Percentiles rank a stretch among this genome's conserved stretches.
These are phyloP conservation scores for Acrocalymma vagum DNA, from an alignment of 2,329 filamentous ascomycete species.

Conservation along the genomic window DNA sequence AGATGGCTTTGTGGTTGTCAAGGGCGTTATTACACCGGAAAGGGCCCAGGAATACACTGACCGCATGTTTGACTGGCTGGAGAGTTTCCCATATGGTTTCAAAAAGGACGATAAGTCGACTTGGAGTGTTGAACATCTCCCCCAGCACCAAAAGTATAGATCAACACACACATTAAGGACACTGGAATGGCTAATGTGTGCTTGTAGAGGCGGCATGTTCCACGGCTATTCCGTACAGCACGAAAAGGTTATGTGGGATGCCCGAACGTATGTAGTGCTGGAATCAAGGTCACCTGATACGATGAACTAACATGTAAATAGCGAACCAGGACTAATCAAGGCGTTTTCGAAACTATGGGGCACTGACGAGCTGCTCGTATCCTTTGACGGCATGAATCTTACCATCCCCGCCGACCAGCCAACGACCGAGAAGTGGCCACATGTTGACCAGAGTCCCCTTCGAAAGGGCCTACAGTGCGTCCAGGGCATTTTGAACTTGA, in stretches of 20 bases:
- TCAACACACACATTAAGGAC: too few relatives aligned
- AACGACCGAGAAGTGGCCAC: constrained; percentile 54
- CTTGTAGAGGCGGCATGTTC: constrained; percentile 53
- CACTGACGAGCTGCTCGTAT: constrained; percentile 32
- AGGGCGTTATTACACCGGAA: constrained; percentile 26
- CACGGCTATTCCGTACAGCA: constrained; percentile 48
- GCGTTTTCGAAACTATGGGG: constrained; percentile 53
- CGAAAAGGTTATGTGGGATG: constrained; percentile 55
- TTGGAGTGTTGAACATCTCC: constrained; percentile 54
- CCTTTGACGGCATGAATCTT: constrained; percentile 50
- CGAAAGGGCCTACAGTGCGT: constrained; percentile 49
- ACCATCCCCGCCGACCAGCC: constrained; percentile 50
- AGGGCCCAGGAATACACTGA: constrained; percentile 29
- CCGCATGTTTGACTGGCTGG: constrained; percentile 38
- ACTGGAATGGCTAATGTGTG: too few relatives aligned
- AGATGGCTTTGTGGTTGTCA: constrained; percentile 34
- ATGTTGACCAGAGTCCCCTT: constrained; percentile 53
- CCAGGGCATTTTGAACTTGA: constrained; percentile 54
- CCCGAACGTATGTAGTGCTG: constrained; percentile 27
- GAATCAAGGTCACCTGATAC: not conserved
- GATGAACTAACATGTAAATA: constrained; percentile 12
- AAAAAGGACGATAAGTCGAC: constrained; percentile 42
- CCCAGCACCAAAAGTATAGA: constrained; percentile 27
- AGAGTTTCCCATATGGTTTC: constrained; percentile 35
- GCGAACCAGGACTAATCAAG: constrained; percentile 51